Evolutionary conservation across 129 eudicot species (phyloP), one percentile per base, ranked within the genome.

Genomic region (Arctium lappa): DNA sequence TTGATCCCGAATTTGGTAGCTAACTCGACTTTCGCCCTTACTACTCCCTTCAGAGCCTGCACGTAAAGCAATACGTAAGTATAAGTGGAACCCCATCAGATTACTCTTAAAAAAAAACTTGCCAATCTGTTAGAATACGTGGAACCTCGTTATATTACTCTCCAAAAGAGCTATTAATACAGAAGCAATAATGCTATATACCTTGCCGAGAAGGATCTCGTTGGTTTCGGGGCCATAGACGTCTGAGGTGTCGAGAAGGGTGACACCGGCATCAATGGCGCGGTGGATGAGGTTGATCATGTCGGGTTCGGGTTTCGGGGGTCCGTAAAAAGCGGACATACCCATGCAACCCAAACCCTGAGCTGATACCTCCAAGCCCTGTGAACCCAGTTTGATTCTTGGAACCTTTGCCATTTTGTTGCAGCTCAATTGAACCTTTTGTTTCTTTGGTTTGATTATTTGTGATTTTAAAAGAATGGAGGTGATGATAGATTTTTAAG

Each of bases 151-250:
- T 33, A 33, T 1, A 33, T 33, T 33, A 33, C 36, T 33, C 9
- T 5, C 9, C 8, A 42, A 42, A 11, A 42, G 42, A 22, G 27
- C 27, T 22, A 22, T 22, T 22, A 22, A 38, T 38, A 74, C 22
- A 18, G 66, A 2, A 56, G 27, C 6, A 4, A 56, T 8, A n/a
- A 56, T 1, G 15, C 1, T 1, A 1, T 1, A 8, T 5, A 83
- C 89, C 89, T 89, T 86, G 72, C 85, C 89, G 15, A 86, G 72
- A 11, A 89, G 86, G 71, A 83, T 68, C 76, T 89, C 89, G 29
- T 81, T 89, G 85, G 90, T 86, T 62, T 83, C 33, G 18, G 92
- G 92, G 2, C 92, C 92, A 30, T 89, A 89, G 75, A 83, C 13
- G 33, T 89, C 88, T 10, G 89, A 89, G 78, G 89, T 89, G 65